Percentiles rank a stretch among this genome's conserved stretches.
These are phyloP conservation scores for Geum urbanum DNA, from an alignment of 306 rosid species.

Conservation along the genomic window DNA sequence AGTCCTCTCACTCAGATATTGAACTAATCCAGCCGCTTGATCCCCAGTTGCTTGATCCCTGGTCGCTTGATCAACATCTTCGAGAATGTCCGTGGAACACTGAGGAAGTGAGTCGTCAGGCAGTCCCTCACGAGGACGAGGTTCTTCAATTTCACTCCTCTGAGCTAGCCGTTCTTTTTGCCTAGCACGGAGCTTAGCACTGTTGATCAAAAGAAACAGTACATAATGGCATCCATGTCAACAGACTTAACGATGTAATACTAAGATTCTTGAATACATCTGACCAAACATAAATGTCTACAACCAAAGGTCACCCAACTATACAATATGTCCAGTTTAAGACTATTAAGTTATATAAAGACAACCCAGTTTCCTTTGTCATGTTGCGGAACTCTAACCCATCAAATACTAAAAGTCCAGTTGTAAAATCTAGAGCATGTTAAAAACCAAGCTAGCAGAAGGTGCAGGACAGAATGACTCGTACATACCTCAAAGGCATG, in stretches of 20 bases:
- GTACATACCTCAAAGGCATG: background rate
- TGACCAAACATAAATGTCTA: background rate
- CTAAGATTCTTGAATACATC: background rate
- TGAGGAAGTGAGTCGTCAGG: slow-evolving; percentile 37
- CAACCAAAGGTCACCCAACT: background rate
- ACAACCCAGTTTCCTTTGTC: background rate
- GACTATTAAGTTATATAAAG: background rate
- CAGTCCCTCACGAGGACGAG: slow-evolving; percentile 41
- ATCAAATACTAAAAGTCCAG: background rate
- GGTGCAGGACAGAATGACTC: background rate
- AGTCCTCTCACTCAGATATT: slow-evolving; percentile 50
- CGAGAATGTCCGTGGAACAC: slow-evolving; percentile 37
- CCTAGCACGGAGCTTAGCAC: slow-evolving; percentile 91
- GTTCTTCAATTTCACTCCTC: slow-evolving; percentile 49
- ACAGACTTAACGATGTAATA: background rate
- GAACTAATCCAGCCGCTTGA: slow-evolving; percentile 40
- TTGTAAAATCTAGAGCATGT: background rate
- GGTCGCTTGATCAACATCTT: slow-evolving; percentile 21
- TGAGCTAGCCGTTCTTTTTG: slow-evolving; percentile 77
- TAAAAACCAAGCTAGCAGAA: too few relatives aligned
- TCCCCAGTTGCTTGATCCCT: slow-evolving; percentile 18
- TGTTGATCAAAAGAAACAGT: slow-evolving; percentile 43
- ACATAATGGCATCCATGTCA: background rate
- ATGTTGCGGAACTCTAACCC: background rate
- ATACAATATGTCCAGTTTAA: background rate